Evolutionary conservation across 2,329 filamentous ascomycete species (phyloP).

Genomic region (Penicillium rolfsii): DNA sequence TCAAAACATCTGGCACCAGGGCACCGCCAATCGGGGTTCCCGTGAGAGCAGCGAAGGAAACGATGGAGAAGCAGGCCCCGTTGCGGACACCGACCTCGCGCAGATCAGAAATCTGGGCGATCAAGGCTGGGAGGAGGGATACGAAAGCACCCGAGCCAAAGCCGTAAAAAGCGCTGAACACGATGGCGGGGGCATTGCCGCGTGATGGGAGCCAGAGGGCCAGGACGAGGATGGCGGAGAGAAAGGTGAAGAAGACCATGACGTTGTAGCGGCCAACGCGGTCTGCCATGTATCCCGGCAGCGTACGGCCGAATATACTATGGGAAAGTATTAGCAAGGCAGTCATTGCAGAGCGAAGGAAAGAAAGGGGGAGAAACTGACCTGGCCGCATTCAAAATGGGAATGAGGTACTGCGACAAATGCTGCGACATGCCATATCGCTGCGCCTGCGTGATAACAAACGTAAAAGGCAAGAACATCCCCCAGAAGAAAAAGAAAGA

Average conservation of each 20-base stretch:
- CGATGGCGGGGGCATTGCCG: conserved; percentile 61
- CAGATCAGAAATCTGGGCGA: conserved; percentile 73
- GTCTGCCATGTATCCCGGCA: conserved; percentile 39
- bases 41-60: conserved; percentile 67
- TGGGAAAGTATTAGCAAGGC: neutral
- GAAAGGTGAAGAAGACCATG: conserved; percentile 52
- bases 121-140: conserved; percentile 63
- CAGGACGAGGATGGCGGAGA: conserved; percentile 42
- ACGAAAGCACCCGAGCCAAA: conserved; percentile 70
- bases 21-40: conserved; percentile 37
- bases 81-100: conserved; percentile 69
- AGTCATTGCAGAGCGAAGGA: neutral
- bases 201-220: conserved; percentile 60
- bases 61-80: conserved; percentile 65
- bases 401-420: conserved; percentile 57
- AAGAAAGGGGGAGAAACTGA: conserved; percentile 22
- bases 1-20: conserved; percentile 31
- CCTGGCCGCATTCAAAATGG: conserved; percentile 57
- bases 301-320: conserved; percentile 40
- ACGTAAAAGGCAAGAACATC: conserved; percentile 64
- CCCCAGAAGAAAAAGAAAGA: conserved; percentile 55
- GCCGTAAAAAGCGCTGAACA: conserved; percentile 70
- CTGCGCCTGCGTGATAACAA: conserved; percentile 52
- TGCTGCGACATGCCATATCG: conserved; percentile 53
- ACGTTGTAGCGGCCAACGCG: conserved; percentile 42